Base-by-base conservation (phyloP, 2,329 filamentous ascomycete species). In the Nemania sp. region DNA sequence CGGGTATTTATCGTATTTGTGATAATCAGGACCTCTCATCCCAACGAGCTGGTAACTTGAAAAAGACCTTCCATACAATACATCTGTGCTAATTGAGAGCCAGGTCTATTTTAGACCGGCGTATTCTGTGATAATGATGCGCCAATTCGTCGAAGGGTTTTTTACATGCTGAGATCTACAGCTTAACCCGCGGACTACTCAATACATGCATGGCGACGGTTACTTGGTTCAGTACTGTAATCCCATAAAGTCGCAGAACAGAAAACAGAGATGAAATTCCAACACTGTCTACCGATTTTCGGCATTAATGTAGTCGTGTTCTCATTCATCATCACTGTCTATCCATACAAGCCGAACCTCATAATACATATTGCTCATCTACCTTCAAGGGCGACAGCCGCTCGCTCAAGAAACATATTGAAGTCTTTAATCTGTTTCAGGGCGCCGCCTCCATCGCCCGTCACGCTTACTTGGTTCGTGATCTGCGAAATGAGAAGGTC, bases 391-490 rank as follows among this genome's bases (percentile, higher is more conserved):
- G 84, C 86, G 32, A 82, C 77, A 2, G 88, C 88, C 5, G 87
- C 83, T 24, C 89, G 83, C 76, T 91, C 89, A 56, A 91, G 79
- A 70, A 91, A 89, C 35, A 83, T 83, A 70, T 91, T 91, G 73
- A 91, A 91, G 55, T 88, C 85, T 67, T 80, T 84, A 62, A 91
- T 84, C 74, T 88, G 85, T 66, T 81, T 83, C 70, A 91, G 79
- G 4, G 85, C 78, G 2, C 87, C 87, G 24, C 87, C 87, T 0
- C 82, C 80, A 8, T 81, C 80, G 59, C 84, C 82, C 22, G 79
- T 78, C 45, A 80, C 84, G 73, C 85, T 87, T 1, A 85, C 85
- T 73, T 88, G 83, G 43, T 85, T 83, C 0, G 86, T 81, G 5
- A 90, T 79, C 27, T 82, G 82, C n/a, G 85, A 84, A 35, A 90